Evolutionary conservation across 2,329 filamentous ascomycete genomes (phyloP).

Genomic region (Plectosphaerella sp.): DNA sequence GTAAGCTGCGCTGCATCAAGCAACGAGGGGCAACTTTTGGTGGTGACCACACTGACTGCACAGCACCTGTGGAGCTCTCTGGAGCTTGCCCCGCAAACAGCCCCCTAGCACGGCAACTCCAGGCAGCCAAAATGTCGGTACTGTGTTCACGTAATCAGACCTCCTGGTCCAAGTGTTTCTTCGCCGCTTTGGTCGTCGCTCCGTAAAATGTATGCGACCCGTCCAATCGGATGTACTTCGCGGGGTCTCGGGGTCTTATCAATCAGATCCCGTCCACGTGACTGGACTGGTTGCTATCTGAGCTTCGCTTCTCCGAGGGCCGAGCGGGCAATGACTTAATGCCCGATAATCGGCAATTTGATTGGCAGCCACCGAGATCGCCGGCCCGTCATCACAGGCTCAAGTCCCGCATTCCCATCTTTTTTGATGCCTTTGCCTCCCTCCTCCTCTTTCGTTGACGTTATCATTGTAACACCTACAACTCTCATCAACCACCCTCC

Average conservation of each 20-base stretch:
- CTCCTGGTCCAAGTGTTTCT: too few relatives aligned
- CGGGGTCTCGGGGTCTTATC: background rate
- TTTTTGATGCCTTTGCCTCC: conserved; percentile 2
- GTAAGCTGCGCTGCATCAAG: background rate
- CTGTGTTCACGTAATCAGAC: conserved; percentile 10
- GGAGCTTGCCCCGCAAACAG: background rate
- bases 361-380: conserved; percentile 15
- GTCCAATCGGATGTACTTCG: background rate
- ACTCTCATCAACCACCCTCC: background rate
- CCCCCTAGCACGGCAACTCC: conserved; percentile 1
- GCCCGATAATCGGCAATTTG: conserved; percentile 5
- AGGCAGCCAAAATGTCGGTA: conserved; percentile 6
- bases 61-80: too few relatives aligned
- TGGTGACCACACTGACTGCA: conserved; percentile 1
- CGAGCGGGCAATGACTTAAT: conserved; percentile 9
- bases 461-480: conserved; percentile 1
- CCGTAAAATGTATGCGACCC: too few relatives aligned
- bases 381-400: conserved; percentile 9
- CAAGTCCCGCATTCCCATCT: conserved; percentile 10
- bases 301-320: conserved; percentile 13
- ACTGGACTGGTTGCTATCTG: background rate
- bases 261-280: background rate
- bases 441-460: conserved; percentile 7
- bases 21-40: too few relatives aligned
- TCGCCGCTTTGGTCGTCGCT: too few relatives aligned